Base-by-base conservation (phyloP, 331 rosid species). In the Acacia pycnantha region DNA sequence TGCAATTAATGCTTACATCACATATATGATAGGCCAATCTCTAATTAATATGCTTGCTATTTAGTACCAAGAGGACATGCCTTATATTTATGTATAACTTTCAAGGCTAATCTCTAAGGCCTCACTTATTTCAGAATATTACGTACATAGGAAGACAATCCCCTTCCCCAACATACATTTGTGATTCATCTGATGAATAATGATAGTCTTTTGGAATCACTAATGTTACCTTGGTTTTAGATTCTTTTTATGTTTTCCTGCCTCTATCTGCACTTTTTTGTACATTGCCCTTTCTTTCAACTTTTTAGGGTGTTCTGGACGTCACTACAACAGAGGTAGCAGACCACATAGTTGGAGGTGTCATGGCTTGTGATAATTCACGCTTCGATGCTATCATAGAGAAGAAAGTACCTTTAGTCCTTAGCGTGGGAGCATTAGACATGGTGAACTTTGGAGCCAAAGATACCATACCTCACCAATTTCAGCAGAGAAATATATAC, bases 241-340 rank as follows among this genome's bases (percentile, higher is more conserved):
- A 78, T 74, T 69, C 76, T 78, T 73, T 76, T 50, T 41, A 71
- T 61, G 9, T 62, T 50, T 84, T 75, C 46, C 50, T 35, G 21
- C 78, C 76, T 77, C 81, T 81, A 59, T 69, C 81, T 50, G 7
- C 31, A 18, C n/a, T 67, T 81, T 41, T 43, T 79, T 35, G 78
- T 18, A 12, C 47, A 27, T 6, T 61, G 47, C 53, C 56, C 22
- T 74, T 81, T 84, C 58, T 54, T 70, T 70, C 47, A 73, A 68
- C 74, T 82, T 83, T 85, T 70, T 83, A 92, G 98, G 97, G 94
- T 73, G 96, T 92, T 62, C 65, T 93, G 85, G 98, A 95, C 77
- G 85, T 95, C 84, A 93, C 97, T 77, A 95, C 98, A 69, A 90
- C 98, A 44, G 98, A 93, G 88, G 98, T 95, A 58, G 97, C 97